These are phyloP conservation scores for Ceratobasidium sp. DNA, from an alignment of 1,284 basidiomycete species.

Conservation along the genomic window DNA sequence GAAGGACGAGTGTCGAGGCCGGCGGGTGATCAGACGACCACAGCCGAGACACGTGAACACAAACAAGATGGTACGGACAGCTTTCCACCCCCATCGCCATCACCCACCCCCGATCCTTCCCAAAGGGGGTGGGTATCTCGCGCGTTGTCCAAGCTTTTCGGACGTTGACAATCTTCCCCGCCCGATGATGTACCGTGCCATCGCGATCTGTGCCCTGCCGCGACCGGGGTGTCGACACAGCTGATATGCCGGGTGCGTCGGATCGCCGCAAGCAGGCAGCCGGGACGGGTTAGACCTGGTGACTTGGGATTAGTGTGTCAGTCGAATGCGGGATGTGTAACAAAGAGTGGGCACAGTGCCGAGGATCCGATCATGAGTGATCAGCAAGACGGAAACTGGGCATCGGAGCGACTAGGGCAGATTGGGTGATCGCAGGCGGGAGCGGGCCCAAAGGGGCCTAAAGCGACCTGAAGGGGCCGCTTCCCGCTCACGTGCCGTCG, in stretches of 20 bases:
- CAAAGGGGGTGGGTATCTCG: conserved; percentile 73
- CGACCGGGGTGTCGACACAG: conserved; percentile 41
- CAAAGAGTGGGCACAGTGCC: conserved; percentile 15
- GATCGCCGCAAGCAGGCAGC: conserved; percentile 35
- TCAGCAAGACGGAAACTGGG: conserved; percentile 31
- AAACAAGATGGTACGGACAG: conserved; percentile 78
- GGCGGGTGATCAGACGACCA: conserved; percentile 37
- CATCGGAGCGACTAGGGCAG: conserved; percentile 11
- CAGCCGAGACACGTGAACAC: conserved; percentile 47
- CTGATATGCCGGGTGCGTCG: conserved; percentile 34
- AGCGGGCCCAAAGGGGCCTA: conserved; percentile 16
- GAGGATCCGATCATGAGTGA: conserved; percentile 38
- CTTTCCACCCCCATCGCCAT: conserved; percentile 59
- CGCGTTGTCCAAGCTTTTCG: conserved; percentile 72
- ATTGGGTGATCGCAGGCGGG: conserved; percentile 31
- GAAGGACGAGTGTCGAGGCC: conserved; percentile 67
- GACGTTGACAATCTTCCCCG: conserved; percentile 66
- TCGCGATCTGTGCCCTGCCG: conserved; percentile 38
- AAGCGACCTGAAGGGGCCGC: conserved; percentile 19
- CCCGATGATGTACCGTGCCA: conserved; percentile 42
- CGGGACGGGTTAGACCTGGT: conserved; percentile 36
- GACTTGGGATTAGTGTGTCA: conserved; percentile 15
- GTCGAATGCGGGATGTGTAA: conserved; percentile 23
- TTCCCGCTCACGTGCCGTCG: conserved; percentile 39
- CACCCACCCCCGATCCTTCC: conserved; percentile 45